Evolutionary conservation across 345 rosid genomes (phyloP).

Genomic region (thale cress (Arabidopsis thaliana)): DNA sequence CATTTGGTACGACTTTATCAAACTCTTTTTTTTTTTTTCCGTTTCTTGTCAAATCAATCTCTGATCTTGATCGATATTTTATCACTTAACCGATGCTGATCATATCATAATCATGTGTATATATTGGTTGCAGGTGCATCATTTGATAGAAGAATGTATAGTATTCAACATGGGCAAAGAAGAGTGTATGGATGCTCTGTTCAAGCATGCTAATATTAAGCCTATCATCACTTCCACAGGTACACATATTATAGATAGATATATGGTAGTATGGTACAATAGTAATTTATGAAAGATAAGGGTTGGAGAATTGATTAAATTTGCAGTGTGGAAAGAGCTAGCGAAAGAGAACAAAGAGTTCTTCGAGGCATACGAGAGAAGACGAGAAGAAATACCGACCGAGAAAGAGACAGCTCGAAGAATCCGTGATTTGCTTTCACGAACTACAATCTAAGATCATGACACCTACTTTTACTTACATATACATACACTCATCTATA

Average conservation of each 20-base stretch:
- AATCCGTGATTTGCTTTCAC: slow-evolving; percentile 49
- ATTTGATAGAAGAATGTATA: slow-evolving; percentile 86
- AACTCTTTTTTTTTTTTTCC: too few species aligned
- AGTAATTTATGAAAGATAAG: not conserved
- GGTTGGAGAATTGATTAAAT: not conserved
- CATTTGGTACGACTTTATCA: slow-evolving; percentile 52
- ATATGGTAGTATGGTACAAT: not conserved
- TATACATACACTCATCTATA: slow-evolving; percentile 6
- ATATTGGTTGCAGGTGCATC: slow-evolving; percentile 70
- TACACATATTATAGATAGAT: slow-evolving; percentile 14
- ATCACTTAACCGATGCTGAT: not conserved
- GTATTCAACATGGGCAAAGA: slow-evolving; percentile 87
- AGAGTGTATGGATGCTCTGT: slow-evolving; percentile 93
- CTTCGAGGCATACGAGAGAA: slow-evolving; percentile 68
- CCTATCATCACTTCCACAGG: slow-evolving; percentile 93
- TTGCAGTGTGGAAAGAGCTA: slow-evolving; percentile 89
- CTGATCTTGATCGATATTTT: not conserved
- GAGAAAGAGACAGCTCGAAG: slow-evolving; percentile 54
- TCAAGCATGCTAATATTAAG: slow-evolving; percentile 81
- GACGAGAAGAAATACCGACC: slow-evolving; percentile 42
- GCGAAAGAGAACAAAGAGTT: slow-evolving; percentile 92
- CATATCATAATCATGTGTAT: not conserved
- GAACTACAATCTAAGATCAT: slow-evolving; percentile 40
- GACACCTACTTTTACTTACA: slow-evolving; percentile 4
- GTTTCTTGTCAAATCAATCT: not conserved